These are phyloP conservation scores for Xylogone sp. DNA, from an alignment of 2,329 filamentous ascomycete genomes.

Conservation along the genomic window DNA sequence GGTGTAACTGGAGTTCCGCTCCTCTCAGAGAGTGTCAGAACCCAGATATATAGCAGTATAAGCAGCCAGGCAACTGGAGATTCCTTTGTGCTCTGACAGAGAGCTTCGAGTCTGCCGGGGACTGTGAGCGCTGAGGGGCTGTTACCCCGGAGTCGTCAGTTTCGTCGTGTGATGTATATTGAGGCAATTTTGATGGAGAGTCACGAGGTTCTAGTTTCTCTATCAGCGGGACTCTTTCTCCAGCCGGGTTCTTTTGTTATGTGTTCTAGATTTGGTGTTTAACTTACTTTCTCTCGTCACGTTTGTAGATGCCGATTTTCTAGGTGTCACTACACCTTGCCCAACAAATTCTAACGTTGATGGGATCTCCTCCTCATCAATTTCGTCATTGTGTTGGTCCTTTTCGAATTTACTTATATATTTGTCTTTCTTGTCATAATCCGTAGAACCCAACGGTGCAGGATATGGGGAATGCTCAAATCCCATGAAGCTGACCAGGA, in stretches of 20 bases:
- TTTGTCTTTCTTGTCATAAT: not conserved
- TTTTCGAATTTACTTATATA: not conserved
- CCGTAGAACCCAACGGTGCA: not conserved
- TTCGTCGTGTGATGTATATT: no score
- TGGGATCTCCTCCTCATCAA: not conserved
- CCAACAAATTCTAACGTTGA: not conserved
- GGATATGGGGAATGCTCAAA: not conserved
- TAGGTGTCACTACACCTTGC: not conserved
- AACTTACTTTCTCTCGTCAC: not conserved
- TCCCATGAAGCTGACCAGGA: not conserved
- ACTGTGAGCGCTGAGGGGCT: no score
- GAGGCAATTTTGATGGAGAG: no score
- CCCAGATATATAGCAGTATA: no score
- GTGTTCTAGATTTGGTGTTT: not conserved
- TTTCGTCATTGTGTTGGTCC: not conserved
- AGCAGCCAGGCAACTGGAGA: no score
- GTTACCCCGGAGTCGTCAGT: no score
- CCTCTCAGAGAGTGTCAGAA: no score
- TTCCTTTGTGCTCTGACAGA: no score
- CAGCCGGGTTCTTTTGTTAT: no score
- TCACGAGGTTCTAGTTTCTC: slow-evolving; percentile 12
- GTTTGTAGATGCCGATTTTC: not conserved
- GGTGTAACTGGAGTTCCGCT: no score
- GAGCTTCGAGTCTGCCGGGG: no score
- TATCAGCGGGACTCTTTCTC: not conserved